Evolutionary conservation across 345 rosid species (phyloP).

Genomic region (Erysimum cheiranthoides): DNA sequence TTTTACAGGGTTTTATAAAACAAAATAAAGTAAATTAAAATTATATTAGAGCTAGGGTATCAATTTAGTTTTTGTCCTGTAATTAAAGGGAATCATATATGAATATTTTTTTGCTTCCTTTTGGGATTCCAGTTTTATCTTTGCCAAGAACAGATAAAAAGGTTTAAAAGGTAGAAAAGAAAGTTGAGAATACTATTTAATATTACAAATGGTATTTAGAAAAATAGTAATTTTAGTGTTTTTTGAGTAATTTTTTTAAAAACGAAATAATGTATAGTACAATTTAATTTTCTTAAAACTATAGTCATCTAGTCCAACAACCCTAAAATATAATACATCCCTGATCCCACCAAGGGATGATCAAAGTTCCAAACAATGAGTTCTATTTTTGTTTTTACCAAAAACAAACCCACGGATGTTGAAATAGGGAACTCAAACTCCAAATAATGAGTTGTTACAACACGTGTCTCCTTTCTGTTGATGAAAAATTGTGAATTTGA

Average conservation of each 20-base stretch:
- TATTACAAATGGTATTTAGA: too few relatives aligned
- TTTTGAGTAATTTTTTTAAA: too few relatives aligned
- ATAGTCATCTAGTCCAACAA: neutral
- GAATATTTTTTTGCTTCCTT: slow-evolving; percentile 7
- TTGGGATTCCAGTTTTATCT: slow-evolving; percentile 6
- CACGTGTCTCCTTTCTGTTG: slow-evolving; percentile 3
- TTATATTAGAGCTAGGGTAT: neutral
- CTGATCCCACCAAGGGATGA: neutral
- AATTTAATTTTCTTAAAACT: too few relatives aligned
- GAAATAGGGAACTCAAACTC: neutral
- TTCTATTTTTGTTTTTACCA: neutral
- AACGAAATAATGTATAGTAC: too few relatives aligned
- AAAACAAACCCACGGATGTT: neutral
- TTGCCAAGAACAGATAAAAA: neutral
- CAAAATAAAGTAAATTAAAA: neutral
- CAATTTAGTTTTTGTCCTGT: neutral
- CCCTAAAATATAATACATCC: neutral
- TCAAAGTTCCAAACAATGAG: neutral
- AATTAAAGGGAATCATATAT: neutral
- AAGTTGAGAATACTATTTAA: neutral
- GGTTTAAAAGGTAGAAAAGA: neutral
- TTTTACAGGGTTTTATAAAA: neutral
- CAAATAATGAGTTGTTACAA: neutral
- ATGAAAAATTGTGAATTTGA: neutral
- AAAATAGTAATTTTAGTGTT: too few relatives aligned